A percentile compares a stretch with the other conserved stretches of the same genome.
Evolutionary conservation across 371 early-diverging fungal species (phyloP).

Genomic region (Nosema bombycis): DNA sequence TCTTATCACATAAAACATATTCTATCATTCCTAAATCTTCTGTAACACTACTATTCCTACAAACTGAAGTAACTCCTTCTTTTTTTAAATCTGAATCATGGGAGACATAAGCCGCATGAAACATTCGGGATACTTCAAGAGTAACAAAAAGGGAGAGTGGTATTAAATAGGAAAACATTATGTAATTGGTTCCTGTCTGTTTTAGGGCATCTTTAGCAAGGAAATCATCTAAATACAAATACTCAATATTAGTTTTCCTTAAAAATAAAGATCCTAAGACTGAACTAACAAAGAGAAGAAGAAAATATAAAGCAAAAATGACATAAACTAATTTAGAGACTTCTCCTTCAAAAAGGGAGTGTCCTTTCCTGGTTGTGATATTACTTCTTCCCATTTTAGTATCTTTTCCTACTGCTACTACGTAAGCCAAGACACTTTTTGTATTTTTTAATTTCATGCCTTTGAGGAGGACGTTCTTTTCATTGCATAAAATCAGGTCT

Average conservation of each 20-base stretch:
- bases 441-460: slow-evolving; percentile 82
- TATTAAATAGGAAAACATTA: slow-evolving; percentile 68
- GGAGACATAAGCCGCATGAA: slow-evolving; percentile 72
- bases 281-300: slow-evolving; percentile 56
- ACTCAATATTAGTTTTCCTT: slow-evolving; percentile 39
- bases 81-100: slow-evolving; percentile 52
- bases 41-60: slow-evolving; percentile 66
- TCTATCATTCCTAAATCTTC: slow-evolving; percentile 94
- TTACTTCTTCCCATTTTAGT: slow-evolving; percentile 78
- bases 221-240: slow-evolving; percentile 38
- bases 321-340: slow-evolving; percentile 41
- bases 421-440: slow-evolving; percentile 74
- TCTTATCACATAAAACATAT: slow-evolving; percentile 92
- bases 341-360: slow-evolving; percentile 50
- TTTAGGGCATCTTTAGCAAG: slow-evolving; percentile 31
- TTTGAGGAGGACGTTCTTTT: slow-evolving; percentile 75
- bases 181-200: slow-evolving; percentile 61
- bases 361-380: slow-evolving; percentile 67
- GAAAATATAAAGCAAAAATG: slow-evolving; percentile 56
- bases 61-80: slow-evolving; percentile 73
- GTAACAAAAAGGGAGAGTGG: slow-evolving; percentile 89
- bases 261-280: slow-evolving; percentile 51
- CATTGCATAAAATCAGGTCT: slow-evolving; percentile 67
- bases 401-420: slow-evolving; percentile 77
- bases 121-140: slow-evolving; percentile 70